phyloP scores from a whole-genome alignment of 140 eudicot species.

The Bidens hawaiensis region DNA sequence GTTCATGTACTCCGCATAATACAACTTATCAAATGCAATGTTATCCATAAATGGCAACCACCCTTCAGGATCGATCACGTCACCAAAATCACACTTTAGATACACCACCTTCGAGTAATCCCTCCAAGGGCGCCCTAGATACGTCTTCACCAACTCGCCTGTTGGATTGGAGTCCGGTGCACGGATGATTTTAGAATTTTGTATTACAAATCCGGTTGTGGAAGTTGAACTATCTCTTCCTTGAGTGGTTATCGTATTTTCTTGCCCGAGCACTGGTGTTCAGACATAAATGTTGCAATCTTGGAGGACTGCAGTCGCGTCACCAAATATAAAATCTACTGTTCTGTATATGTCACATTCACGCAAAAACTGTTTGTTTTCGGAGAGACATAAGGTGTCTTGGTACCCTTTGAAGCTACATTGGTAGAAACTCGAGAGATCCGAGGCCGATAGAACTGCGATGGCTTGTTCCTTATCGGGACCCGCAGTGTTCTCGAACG shows the following conservation, averaged over 20 bases:
- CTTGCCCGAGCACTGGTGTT: conserved; percentile 15
- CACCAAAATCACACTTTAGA: conserved; percentile 19
- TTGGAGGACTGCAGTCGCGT: conserved; percentile 26
- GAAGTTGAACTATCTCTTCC: conserved; percentile 25
- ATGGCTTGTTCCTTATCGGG: conserved; percentile 31
- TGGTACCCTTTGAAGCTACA: conserved; percentile 48
- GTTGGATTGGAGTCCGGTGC: conserved; percentile 7
- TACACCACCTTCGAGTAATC: conserved; percentile 28
- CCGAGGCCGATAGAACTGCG: conserved; percentile 30
- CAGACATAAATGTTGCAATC: conserved; percentile 37
- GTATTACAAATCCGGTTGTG: conserved; percentile 30
- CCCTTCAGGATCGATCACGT: conserved; percentile 1
- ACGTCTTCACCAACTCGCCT: conserved; percentile 14
- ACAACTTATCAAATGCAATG: conserved; percentile 15
- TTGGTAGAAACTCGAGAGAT: conserved; percentile 21
- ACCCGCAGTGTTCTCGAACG: conserved; percentile 43
- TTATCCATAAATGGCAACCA: conserved; percentile 18
- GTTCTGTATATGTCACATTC: neutral
- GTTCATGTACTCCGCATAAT: conserved; percentile 37
- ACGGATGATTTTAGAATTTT: conserved; percentile 17
- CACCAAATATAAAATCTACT: neutral
- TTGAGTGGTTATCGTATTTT: conserved; percentile 36
- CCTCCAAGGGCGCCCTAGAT: conserved; percentile 43
- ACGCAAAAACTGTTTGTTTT: conserved; percentile 31
- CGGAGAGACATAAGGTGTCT: conserved; percentile 31